Base-by-base conservation (phyloP, 345 rosid genomes). In the Lepidium aucheri region DNA sequence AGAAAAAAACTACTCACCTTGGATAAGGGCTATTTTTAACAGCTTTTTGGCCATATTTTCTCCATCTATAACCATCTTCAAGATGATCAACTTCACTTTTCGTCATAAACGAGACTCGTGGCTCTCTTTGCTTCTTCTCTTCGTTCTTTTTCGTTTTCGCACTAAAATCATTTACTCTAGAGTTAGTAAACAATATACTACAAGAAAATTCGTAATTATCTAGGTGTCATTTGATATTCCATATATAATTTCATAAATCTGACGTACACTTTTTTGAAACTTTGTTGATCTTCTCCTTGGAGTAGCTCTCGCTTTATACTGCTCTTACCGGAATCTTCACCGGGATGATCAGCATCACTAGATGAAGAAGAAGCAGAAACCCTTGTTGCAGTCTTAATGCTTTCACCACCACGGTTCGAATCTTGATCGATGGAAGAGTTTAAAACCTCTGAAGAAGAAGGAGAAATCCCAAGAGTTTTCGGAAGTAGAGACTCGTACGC, bases 51-150 rank as follows among this genome's bases (percentile, higher is more conserved):
- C 96, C 96, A 62, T 88, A 88, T 78, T 88, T 88, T 79, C 96
- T 86, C 96, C 96, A 89, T 63, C 96, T 74, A 52, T 86, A 89
- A 24, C 93, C 96, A 73, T 89, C 96, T 80, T 89, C 96, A 41
- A 89, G 90, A 79, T 86, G 82, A 82, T 89, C 96, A 54, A 84
- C 81, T 53, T 89, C 96, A 36, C 88, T 89, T 78, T 79, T 86
- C 26, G 96, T 89, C 96, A 89, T 77, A 79, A 89, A 89, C 20
- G 96, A 88, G 76, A 83, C 78, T 67, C 93, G 80, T 16, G 93
- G 88, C 54, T 84, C 90, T 67, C 74, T 83, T 64, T 82, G 76
- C 70, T 70, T 82, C 58, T 83, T 88, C 56, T 80, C 90, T 44
- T 47, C 84, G 35, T 80, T 82, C 73, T 84, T 78, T 74, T 84